Base-by-base conservation (phyloP, 1,139 yeast genomes). In the Blastobotrys ciferrii region DNA sequence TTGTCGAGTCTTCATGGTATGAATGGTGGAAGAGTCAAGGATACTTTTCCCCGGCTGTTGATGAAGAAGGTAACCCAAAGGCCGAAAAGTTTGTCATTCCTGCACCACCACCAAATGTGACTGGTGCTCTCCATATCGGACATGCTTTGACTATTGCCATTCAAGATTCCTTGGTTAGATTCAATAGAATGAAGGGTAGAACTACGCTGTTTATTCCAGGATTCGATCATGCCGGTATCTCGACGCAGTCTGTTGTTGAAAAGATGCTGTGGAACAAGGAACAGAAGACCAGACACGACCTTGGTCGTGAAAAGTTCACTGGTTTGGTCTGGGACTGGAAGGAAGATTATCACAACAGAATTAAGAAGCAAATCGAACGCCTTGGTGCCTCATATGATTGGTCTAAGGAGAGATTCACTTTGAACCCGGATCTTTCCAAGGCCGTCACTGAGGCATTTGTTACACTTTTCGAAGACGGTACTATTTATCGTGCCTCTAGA, bases 191-290 rank as follows among this genome's bases (percentile, higher is more conserved):
- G 98, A 84, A 84, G 71, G 98, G 98, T 48, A 87, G 87, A 71
- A 89, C 98, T 46, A 91, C 92, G 17, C 75, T 92, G 56, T 94
- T 86, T 70, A 70, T 92, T 55, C 98, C 98, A 46, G 99, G 99
- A 40, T 92, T 92, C 64, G 98, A 92, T 70, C 99, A 92, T 67
- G 98, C 98, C 25, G 99, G 99, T 77, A 91, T 92, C 70, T 95
- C 97, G 42, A 94, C 98, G 17, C 99, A 92, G 71, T 87, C 97
- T 19, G 98, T 94, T 58, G 98, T 92, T 56, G 99, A 92, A 73
- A 94, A 92, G 72, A 94, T 86, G 75, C 70, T 92, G 42, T 89
- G 96, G 96, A 86, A 87, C 49, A 80, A 81, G 59, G 91, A 88
- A 66, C 78, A 83, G 72, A 80, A 85, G 68, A 88, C 98, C 48